Evolutionary conservation across 345 rosid genomes (phyloP).

Genomic region (Eucalyptus pauciflora): DNA sequence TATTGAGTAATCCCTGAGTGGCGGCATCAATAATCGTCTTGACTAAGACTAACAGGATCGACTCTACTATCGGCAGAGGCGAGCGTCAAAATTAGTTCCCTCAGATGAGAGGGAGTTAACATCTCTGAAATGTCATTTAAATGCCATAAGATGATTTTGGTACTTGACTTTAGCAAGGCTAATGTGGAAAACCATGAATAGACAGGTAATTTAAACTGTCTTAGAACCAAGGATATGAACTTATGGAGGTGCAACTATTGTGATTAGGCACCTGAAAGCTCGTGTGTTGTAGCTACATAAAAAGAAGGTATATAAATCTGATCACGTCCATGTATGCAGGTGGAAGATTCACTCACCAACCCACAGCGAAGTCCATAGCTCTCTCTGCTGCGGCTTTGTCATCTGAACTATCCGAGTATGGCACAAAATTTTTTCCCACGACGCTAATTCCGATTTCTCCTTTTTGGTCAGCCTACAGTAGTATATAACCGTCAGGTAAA

Average conservation of each 20-base stretch:
- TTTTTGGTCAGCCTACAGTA: slow-evolving; percentile 6
- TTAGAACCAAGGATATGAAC: not conserved
- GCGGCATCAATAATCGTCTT: not conserved
- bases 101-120: not conserved
- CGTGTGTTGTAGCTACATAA: not conserved
- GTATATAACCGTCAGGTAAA: not conserved
- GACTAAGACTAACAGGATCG: not conserved
- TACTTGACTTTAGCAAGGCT: not conserved
- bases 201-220: not conserved
- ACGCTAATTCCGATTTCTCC: slow-evolving; percentile 29
- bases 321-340: not conserved
- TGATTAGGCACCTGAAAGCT: not conserved
- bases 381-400: slow-evolving; percentile 16
- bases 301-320: not conserved
- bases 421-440: slow-evolving; percentile 15
- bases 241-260: not conserved
- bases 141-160: not conserved
- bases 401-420: slow-evolving; percentile 14
- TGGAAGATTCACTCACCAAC: slow-evolving; percentile 16
- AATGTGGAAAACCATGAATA: not conserved
- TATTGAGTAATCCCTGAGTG: not conserved
- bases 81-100: not conserved
- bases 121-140: not conserved
- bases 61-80: not conserved
- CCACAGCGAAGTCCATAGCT: slow-evolving; percentile 23